Conservation (phyloP, 2,329 filamentous ascomycete species). For the Coniochaeta prunicola region DNA sequence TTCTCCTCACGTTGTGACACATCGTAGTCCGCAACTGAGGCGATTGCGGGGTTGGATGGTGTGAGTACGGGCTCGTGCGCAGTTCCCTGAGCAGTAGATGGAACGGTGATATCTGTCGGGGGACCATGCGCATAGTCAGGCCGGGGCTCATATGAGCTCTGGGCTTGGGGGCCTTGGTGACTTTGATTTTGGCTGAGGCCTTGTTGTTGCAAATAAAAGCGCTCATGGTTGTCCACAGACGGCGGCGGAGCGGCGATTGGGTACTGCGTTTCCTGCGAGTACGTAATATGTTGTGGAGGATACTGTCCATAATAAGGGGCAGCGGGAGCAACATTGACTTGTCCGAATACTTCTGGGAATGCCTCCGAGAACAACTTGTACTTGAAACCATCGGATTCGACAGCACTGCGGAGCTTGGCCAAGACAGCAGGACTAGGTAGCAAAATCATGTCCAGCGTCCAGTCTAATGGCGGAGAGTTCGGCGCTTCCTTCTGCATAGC, state of each 20-base stretch:
- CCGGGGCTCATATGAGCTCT: not conserved
- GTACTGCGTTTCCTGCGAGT: not conserved
- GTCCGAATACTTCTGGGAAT: constrained; percentile 25
- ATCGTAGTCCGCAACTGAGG: not conserved
- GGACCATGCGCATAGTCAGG: not conserved
- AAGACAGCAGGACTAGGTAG: constrained; percentile 27
- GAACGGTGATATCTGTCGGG: not conserved
- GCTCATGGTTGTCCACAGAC: not conserved
- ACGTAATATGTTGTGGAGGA: not conserved
- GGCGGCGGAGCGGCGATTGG: not conserved
- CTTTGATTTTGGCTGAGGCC: not conserved
- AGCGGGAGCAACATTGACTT: not conserved
- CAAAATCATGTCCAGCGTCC: constrained; percentile 39
- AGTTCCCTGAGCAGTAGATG: not conserved
- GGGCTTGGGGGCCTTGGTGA: not conserved
- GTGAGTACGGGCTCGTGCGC: not conserved
- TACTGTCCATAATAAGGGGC: not conserved
- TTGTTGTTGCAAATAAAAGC: not conserved
- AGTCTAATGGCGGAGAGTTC: constrained; percentile 25
- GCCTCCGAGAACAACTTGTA: constrained; percentile 29
- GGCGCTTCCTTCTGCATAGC: constrained; percentile 14
- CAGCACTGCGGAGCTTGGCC: constrained; percentile 17
- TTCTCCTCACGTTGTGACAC: not conserved
- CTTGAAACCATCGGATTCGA: constrained; percentile 23
- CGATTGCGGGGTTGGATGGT: not conserved